Conservation (phyloP, 441 rosid species). For the Gossypium trilobum region DNA sequence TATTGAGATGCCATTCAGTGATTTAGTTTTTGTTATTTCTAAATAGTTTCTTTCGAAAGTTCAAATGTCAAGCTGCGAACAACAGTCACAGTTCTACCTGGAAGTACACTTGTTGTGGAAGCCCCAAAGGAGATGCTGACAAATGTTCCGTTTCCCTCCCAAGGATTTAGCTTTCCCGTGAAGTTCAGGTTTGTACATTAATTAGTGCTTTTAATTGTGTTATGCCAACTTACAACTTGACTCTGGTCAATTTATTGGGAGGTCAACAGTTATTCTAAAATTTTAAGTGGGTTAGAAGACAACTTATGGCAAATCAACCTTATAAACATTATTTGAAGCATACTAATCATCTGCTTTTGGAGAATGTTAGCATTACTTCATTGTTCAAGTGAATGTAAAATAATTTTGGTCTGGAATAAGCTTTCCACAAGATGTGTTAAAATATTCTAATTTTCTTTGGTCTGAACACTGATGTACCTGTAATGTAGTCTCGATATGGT, state of each 20-base stretch:
- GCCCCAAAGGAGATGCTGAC: slow-evolving; percentile 72
- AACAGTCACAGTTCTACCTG: slow-evolving; percentile 51
- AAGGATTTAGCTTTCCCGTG: slow-evolving; percentile 69
- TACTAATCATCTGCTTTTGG: neutral
- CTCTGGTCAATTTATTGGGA: neutral
- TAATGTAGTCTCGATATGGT: neutral
- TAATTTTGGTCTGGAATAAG: neutral
- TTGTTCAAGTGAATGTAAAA: neutral
- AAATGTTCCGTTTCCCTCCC: slow-evolving; percentile 64
- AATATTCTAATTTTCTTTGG: neutral
- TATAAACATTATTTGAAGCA: neutral
- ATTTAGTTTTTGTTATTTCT: slow-evolving; percentile 19
- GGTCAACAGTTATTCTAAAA: neutral
- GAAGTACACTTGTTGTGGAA: slow-evolving; percentile 46
- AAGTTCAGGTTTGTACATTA: slow-evolving; percentile 56
- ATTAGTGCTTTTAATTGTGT: slow-evolving; percentile 8
- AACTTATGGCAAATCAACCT: neutral
- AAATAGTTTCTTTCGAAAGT: slow-evolving; percentile 61
- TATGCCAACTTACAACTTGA: neutral
- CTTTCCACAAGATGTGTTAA: neutral
- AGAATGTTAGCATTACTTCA: neutral
- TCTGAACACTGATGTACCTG: neutral
- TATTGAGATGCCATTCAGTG: slow-evolving; percentile 16
- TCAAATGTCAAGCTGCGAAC: slow-evolving; percentile 56
- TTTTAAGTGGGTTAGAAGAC: neutral